A percentile compares a stretch with the other conserved stretches of the same genome.
These are phyloP conservation scores for Colletotrichum sp. DNA, from an alignment of 2,329 filamentous ascomycete genomes.

Conservation along the genomic window DNA sequence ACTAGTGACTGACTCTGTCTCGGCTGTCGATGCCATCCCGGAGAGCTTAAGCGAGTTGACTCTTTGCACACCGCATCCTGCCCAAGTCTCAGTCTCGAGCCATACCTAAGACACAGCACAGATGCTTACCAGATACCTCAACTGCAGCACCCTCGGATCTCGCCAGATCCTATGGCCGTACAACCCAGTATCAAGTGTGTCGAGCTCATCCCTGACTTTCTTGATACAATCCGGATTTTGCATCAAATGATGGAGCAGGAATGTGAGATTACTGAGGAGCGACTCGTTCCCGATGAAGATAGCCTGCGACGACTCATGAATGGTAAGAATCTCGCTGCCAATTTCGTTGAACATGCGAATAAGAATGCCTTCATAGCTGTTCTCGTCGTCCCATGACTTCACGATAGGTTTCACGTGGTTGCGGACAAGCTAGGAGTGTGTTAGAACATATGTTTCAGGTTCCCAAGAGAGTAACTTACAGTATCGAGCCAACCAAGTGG, in stretches of 20 bases:
- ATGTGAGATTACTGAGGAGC: conserved; percentile 22
- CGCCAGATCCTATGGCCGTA: conserved; percentile 18
- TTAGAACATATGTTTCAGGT: neutral
- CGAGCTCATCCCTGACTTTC: conserved; percentile 13
- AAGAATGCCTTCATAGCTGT: neutral
- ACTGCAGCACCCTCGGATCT: neutral
- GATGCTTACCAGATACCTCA: conserved; percentile 18
- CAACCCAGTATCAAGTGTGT: conserved; percentile 9
- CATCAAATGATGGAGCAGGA: conserved; percentile 17
- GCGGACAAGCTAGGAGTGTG: neutral
- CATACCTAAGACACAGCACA: fast-evolving
- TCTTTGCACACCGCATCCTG: conserved; percentile 24
- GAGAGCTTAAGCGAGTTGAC: conserved; percentile 21
- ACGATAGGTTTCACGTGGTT: neutral
- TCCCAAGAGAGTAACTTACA: neutral
- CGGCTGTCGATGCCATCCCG: conserved; percentile 23
- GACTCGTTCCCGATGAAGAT: conserved; percentile 26
- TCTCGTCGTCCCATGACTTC: conserved; percentile 5
- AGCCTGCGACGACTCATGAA: conserved; percentile 20
- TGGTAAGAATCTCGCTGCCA: neutral
- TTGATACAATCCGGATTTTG: conserved; percentile 11
- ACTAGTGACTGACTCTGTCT: conserved; percentile 1
- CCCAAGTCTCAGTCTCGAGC: neutral
- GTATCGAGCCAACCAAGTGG: conserved; percentile 22
- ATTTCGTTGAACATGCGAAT: conserved; percentile 12